Evolutionary conservation across 2,329 filamentous ascomycete genomes (phyloP).

Genomic region (Ophiostoma montium): DNA sequence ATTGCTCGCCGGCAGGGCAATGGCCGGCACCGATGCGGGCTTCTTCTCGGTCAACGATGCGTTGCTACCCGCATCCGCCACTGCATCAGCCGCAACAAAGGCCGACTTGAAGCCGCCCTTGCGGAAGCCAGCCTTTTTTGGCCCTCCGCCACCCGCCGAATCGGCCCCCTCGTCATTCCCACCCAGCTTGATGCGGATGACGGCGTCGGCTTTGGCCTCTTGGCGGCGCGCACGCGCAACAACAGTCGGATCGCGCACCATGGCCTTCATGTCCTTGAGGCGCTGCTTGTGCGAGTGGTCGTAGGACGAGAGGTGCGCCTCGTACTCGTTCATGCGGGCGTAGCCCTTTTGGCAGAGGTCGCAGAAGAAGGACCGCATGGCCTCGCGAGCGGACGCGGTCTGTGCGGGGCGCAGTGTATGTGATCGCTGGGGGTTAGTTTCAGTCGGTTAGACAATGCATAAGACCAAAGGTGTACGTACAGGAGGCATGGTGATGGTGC

Average conservation of each 20-base stretch:
- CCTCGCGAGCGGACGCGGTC: conserved; percentile 55
- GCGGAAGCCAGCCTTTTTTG: conserved; percentile 49
- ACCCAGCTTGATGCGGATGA: conserved; percentile 53
- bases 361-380: conserved; percentile 70
- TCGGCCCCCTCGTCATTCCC: conserved; percentile 10
- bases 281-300: conserved; percentile 92
- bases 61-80: conserved; percentile 12
- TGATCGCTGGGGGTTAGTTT: conserved; percentile 27
- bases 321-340: conserved; percentile 87
- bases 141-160: background rate
- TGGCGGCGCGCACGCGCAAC: conserved; percentile 51
- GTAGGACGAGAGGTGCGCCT: conserved; percentile 85
- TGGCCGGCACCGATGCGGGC: background rate
- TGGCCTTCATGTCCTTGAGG: conserved; percentile 75
- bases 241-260: conserved; percentile 57
- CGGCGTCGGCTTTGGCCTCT: conserved; percentile 54
- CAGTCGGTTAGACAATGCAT: no score
- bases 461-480: background rate
- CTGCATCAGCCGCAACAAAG: conserved; percentile 47
- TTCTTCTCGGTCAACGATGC: conserved; percentile 3
- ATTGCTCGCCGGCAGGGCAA: background rate
- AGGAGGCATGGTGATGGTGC: conserved; percentile 3
- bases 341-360: conserved; percentile 89
- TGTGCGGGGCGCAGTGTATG: conserved; percentile 45
- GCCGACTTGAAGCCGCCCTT: conserved; percentile 74